Conservation (phyloP, 225 moss, liverwort and hornwort species). For the Pseudisothecium myosuroides region DNA sequence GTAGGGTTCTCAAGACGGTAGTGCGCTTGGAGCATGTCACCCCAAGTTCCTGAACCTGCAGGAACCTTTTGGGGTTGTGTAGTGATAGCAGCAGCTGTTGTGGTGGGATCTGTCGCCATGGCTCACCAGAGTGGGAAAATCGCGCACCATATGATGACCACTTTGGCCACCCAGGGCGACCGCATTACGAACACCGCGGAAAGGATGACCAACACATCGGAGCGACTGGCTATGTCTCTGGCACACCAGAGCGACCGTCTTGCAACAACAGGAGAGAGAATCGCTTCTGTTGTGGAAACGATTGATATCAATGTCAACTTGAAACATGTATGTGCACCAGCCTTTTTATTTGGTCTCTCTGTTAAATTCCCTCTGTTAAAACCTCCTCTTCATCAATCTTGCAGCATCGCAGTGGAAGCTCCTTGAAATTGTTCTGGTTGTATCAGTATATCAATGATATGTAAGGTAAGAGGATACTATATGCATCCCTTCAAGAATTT, state of each 20-base stretch:
- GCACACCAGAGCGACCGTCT: slow-evolving; percentile 28
- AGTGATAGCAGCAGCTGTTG: slow-evolving; percentile 21
- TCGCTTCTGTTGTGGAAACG: slow-evolving; percentile 14
- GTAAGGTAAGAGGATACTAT: neutral
- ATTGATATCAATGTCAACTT: slow-evolving; percentile 19
- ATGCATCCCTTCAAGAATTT: neutral
- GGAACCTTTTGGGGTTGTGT: slow-evolving; percentile 35
- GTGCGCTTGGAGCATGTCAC: slow-evolving; percentile 12
- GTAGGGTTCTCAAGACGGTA: slow-evolving; percentile 1
- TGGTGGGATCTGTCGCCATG: slow-evolving; percentile 21
- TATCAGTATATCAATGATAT: neutral
- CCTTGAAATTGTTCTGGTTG: neutral
- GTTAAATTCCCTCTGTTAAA: neutral
- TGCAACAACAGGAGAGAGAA: slow-evolving; percentile 27
- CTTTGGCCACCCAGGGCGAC: slow-evolving; percentile 16
- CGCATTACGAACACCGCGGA: slow-evolving; percentile 17
- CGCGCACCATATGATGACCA: slow-evolving; percentile 18
- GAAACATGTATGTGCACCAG: neutral
- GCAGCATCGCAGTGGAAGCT: neutral
- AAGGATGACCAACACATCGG: slow-evolving; percentile 17
- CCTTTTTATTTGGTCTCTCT: neutral
- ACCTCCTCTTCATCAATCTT: neutral
- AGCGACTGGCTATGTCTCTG: slow-evolving; percentile 14
- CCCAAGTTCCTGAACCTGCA: slow-evolving; percentile 26
- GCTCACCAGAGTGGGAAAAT: slow-evolving; percentile 27